Base-by-base conservation (phyloP, 305 asterid species). In the Fraxinus velutina region DNA sequence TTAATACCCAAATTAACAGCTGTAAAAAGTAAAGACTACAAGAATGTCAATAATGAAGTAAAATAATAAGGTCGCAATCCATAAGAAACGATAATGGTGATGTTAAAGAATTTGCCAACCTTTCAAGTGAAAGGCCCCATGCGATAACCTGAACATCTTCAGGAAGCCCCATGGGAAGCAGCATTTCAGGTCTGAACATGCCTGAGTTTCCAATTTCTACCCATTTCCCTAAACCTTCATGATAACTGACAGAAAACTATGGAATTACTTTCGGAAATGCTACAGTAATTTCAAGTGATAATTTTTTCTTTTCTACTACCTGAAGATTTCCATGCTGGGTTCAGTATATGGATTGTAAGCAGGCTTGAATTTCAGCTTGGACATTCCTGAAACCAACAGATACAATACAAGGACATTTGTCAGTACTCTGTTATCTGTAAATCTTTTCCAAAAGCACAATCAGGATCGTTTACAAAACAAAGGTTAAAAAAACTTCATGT, bases 301-400 rank as follows among this genome's bases (percentile, higher is more conserved):
- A 73, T 24, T 6, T 62, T 27, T 12, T 52, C 50, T 2, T 2
- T 42, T 42, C 79, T 62, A 57, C 57, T 80, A 93, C 99, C 99
- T 92, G 93, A 96, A 96, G 80, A 96, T 96, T 89, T 96, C 99
- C 98, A 96, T 96, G 90, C 99, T 96, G 82, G 99, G 99, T 87
- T 96, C 99, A 33, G 99, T 94, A 50, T 96, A 96, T 24, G 99
- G 99, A 88, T 96, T 94, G 85, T 96, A 94, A 66, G 98, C 99
- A 76, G 98, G 97, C 90, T 96, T 96, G 92, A 93, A 96, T 84
- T 93, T 93, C 73, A 96, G 92, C 91, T 96, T 92, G 76, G 97
- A 88, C 99, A 94, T 96, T 83, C 99, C 98, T 94, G 86, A 72
- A 84, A 88, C 78, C 52, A 83, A 80, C 47, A 79, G 17, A 83